Percentiles rank a stretch among this genome's conserved stretches.
These are phyloP conservation scores for Margaritispora aquatica DNA, from an alignment of 495 filamentous ascomycete genomes.

Conservation along the genomic window DNA sequence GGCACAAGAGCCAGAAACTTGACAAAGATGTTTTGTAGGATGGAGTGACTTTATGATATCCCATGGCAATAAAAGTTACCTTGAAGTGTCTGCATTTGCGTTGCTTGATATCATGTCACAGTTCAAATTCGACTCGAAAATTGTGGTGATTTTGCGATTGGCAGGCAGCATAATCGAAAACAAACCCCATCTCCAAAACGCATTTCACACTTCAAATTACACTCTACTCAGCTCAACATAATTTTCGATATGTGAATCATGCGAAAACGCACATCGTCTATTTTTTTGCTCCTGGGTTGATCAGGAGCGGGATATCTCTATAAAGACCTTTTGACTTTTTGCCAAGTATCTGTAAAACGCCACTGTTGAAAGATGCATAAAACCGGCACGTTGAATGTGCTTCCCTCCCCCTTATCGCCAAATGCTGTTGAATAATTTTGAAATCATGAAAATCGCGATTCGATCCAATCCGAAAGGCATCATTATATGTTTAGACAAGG, in stretches of 20 bases:
- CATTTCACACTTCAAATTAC: no score
- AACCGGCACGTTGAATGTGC: constrained; percentile 20
- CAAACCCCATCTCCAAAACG: no score
- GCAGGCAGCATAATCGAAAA: no score
- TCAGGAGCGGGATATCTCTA: constrained; percentile 11
- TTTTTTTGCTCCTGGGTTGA: constrained; percentile 6
- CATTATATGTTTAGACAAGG: background rate
- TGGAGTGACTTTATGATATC: background rate
- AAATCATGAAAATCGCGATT: background rate
- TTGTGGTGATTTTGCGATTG: no score
- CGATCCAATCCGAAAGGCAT: background rate
- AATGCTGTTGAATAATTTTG: constrained; percentile 18
- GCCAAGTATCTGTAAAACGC: constrained; percentile 13
- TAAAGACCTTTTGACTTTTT: constrained; percentile 1
- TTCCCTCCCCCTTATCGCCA: constrained; percentile 5
- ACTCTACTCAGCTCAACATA: no score
- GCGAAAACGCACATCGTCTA: background rate
- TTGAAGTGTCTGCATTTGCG: background rate
- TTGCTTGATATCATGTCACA: no score
- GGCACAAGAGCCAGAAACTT: background rate
- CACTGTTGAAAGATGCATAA: constrained; percentile 20
- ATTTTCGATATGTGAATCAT: no score
- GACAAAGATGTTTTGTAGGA: background rate
- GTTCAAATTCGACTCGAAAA: no score
- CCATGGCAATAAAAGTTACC: background rate